phyloP scores from a whole-genome alignment of 2,329 filamentous ascomycete species.

The Arthrobotrys entomopaga region DNA sequence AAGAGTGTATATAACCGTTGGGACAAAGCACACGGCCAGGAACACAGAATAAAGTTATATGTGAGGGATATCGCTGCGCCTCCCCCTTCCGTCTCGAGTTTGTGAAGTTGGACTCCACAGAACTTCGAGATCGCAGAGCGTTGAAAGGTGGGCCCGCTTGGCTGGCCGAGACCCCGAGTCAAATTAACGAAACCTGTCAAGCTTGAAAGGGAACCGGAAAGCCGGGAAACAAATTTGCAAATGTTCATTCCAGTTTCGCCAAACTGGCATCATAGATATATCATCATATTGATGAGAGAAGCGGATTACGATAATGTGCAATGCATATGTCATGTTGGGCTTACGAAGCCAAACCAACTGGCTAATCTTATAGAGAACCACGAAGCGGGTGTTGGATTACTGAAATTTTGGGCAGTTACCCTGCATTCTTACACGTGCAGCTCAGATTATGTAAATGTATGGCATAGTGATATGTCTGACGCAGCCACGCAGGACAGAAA shows the following conservation, averaged over 20 bases:
- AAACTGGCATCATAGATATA: too few relatives aligned
- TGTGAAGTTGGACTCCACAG: slow-evolving; percentile 18
- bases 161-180: slow-evolving; percentile 9
- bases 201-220: slow-evolving; percentile 15
- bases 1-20: background rate
- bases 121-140: slow-evolving; percentile 21
- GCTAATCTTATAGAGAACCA: too few relatives aligned
- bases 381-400: too few relatives aligned
- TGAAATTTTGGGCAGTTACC: slow-evolving; percentile 13
- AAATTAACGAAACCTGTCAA: slow-evolving; percentile 40
- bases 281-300: background rate
- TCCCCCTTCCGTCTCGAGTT: slow-evolving; percentile 55
- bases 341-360: slow-evolving; percentile 20
- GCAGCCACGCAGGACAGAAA: background rate
- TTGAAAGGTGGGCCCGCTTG: slow-evolving; percentile 24
- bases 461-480: slow-evolving; percentile 17
- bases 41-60: slow-evolving; percentile 20
- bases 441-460: slow-evolving; percentile 11
- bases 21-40: slow-evolving; percentile 44
- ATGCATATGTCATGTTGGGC: too few relatives aligned
- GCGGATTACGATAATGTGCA: too few relatives aligned
- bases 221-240: slow-evolving; percentile 21
- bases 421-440: slow-evolving; percentile 28
- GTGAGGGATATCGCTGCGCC: slow-evolving; percentile 46
- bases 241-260: slow-evolving; percentile 7